Base-by-base conservation (phyloP, 148 eudicot genomes). In the Chenopodium suecicum region DNA sequence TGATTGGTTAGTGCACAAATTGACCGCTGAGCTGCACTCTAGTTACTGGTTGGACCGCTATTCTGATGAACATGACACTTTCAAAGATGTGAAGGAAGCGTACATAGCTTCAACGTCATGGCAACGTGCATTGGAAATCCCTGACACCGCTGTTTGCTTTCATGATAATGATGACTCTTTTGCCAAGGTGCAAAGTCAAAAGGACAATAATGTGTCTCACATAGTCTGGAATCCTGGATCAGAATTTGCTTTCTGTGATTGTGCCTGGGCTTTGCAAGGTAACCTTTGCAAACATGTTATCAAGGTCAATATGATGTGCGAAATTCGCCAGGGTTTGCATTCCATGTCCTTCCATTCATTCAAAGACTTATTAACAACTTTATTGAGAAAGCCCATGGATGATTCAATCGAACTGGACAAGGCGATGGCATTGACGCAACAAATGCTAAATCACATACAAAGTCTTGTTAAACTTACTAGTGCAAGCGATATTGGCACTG, bases 1-100 rank as follows among this genome's bases (percentile, higher is more conserved):
- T 76, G 99, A 96, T 87, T 96, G 98, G 99, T 81, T 96, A 78
- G 97, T 90, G 62, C 97, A 94, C 89, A 94, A 90, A 80, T 84
- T 94, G 83, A 96, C 94, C 16, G 89, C 98, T 0, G 99, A 92
- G 85, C 84, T 96, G 79, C 98, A 92, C 82, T 96, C 97, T 3
- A 90, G 97, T 80, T 94, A 92, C 81, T 92, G 97, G 98, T 88
- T 96, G 80, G 98, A 96, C 85, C 92, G 94, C 0, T 90, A 85
- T 85, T 93, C 98, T 17, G 99, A 96, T 84, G 98, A 96, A 79
- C 93, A 92, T 22, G 97, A 89, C 84, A 92, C 95, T 29, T 94
- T 94, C 72, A 90, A 82, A 84, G 86, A 91, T 80, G 91, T 96
- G 54, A 96, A 89, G 89, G 95, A 92, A 75, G 92, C 88, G 81